A percentile compares a stretch with the other conserved stretches of the same genome.
phyloP scores from a whole-genome alignment of 768 basidiomycete species.

The Boletus tomentosulus region DNA sequence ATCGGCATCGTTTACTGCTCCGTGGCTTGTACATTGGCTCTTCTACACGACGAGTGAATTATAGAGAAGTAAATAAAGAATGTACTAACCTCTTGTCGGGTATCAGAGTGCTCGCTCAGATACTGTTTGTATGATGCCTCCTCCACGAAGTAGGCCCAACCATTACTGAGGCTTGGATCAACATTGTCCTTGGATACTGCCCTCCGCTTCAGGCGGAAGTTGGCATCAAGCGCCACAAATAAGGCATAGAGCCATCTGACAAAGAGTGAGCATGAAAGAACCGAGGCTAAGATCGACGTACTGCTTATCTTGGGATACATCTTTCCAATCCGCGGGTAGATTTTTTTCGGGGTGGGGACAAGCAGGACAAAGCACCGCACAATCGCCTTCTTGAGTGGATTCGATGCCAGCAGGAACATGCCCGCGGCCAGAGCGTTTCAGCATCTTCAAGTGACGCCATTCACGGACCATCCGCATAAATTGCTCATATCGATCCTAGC shows the following conservation, averaged over 20 bases:
- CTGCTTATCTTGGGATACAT: not conserved
- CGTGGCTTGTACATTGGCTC: too few relatives aligned
- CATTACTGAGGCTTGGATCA: conserved; percentile 20
- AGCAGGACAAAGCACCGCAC: not conserved
- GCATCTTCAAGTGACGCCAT: not conserved
- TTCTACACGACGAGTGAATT: too few relatives aligned
- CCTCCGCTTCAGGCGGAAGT: conserved; percentile 26
- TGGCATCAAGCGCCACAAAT: conserved; percentile 27
- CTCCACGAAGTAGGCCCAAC: conserved; percentile 27
- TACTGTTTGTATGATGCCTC: conserved; percentile 15
- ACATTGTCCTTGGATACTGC: conserved; percentile 2
- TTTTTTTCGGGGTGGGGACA: not conserved
- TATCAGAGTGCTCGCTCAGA: not conserved
- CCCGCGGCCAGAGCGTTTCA: not conserved
- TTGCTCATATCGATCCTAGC: not conserved
- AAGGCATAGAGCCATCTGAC: conserved; percentile 14
- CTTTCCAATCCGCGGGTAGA: not conserved
- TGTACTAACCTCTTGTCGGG: not conserved
- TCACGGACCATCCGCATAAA: not conserved
- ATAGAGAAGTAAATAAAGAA: too few relatives aligned
- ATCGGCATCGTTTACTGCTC: too few relatives aligned
- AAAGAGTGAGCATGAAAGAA: too few relatives aligned
- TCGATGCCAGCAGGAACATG: not conserved
- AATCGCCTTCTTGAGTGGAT: not conserved
- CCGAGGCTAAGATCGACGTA: too few relatives aligned